These are phyloP conservation scores for cucumber (Cucumis sativus) DNA, from an alignment of 306 rosid genomes.

Conservation along the genomic window DNA sequence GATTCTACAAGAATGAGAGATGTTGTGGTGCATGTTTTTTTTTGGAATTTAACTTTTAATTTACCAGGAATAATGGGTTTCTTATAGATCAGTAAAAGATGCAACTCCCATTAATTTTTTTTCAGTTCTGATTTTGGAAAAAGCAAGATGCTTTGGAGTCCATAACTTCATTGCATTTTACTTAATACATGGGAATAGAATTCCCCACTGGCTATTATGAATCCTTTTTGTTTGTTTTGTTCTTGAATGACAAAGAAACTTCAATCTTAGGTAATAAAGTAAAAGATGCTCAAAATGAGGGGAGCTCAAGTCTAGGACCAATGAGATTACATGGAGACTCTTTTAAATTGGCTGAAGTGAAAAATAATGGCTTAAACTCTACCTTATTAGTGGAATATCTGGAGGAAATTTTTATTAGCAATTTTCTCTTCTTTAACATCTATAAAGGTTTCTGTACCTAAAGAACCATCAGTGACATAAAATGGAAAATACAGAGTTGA, in stretches of 20 bases:
- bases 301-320: not conserved
- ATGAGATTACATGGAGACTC: not conserved
- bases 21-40: not conserved
- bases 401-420: not conserved
- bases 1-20: not conserved
- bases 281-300: not conserved
- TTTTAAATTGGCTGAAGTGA: not conserved
- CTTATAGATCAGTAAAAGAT: not conserved
- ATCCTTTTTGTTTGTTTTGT: not conserved
- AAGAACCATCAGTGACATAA: not conserved
- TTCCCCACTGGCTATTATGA: not conserved
- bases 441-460: not conserved
- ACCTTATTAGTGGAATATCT: not conserved
- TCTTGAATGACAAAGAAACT: not conserved
- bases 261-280: not conserved
- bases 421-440: not conserved
- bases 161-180: not conserved
- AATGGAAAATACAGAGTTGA: not conserved
- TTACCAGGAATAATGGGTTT: not conserved
- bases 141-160: not conserved
- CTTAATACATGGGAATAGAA: not conserved
- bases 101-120: not conserved
- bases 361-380: not conserved
- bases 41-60: not conserved
- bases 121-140: not conserved